Base-by-base conservation (phyloP, 768 basidiomycete genomes). In the Amanita thiersii region DNA sequence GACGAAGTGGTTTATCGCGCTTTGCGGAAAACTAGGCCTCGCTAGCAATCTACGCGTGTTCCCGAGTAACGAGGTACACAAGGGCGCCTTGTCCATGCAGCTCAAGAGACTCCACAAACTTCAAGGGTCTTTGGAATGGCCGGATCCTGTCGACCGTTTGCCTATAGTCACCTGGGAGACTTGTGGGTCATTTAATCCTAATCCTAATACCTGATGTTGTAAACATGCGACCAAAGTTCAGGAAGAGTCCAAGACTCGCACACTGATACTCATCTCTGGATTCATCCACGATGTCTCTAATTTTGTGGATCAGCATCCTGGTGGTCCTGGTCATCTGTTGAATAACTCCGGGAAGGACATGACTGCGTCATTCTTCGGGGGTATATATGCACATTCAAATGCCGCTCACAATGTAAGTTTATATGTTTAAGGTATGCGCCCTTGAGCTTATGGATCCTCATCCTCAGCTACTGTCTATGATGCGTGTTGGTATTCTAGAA, bases 1-100 rank as follows among this genome's bases (percentile, higher is more conserved):
- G 3, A 92, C 91, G 3, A 92, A 94, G 64, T 93, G 91, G 92
- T 92, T 96, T 67, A 96, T 96, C 54, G 77, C 70, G 14, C 48
- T 66, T 29, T 81, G 79, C 51, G 70, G 68, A 15, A 46, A 56
- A 36, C 37, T 88, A 20, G 82, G 88, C 3, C 62, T 91, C 21
- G 91, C 91, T n/a, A 77, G 66, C 32, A 76, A 91, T 55, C 72
- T 96, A 45, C 80, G 83, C 51, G 70, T 76, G 26, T 96, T 96
- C 64, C 88, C 89, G 39, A 79, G 80, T 56, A 89, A 90, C 61
- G 91, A 93, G 59, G 81, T 96, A 51, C 67, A 71, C 44, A 91
- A 91, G 59, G 81, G 90, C 9, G 74, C 77, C 24, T 68, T 87
- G 49, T 76, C 83, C 4, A 92, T 94, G 89, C 73, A 83, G 59